Percentiles rank a stretch among this genome's conserved stretches.
Conservation (phyloP, 2,329 filamentous ascomycete species). For the Paraphaeosphaeria minitans region DNA sequence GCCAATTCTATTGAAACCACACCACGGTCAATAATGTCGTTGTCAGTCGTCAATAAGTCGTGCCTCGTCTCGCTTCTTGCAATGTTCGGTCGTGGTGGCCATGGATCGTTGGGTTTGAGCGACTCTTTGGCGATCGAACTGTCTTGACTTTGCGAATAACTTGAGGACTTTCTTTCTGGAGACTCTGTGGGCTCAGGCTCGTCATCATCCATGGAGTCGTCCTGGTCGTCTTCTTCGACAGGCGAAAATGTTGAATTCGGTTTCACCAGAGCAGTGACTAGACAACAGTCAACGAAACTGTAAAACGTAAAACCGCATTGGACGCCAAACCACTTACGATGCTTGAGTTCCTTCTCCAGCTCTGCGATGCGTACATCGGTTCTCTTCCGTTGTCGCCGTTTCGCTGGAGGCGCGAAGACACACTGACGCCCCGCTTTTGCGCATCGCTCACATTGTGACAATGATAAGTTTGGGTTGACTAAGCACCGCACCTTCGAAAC, state of each 20-base stretch:
- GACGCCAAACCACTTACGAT: constrained; percentile 7
- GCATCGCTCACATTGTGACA: constrained; percentile 42
- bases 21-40: constrained; percentile 42
- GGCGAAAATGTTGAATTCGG: constrained; percentile 28
- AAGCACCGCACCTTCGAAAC: constrained; percentile 45
- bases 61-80: constrained; percentile 16
- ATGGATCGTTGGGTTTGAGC: constrained; percentile 5
- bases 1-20: constrained; percentile 37
- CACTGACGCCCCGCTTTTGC: constrained; percentile 40
- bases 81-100: neutral
- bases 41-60: constrained; percentile 32
- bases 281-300: no score
- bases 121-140: constrained; percentile 15
- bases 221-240: constrained; percentile 33
- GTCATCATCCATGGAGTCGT: constrained; percentile 36
- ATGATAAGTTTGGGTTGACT: constrained; percentile 29
- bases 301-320: no score
- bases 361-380: constrained; percentile 46
- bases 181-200: constrained; percentile 20
- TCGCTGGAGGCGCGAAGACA: constrained; percentile 44
- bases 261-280: constrained; percentile 39
- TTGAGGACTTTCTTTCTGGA: constrained; percentile 22
- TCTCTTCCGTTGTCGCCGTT: constrained; percentile 43
- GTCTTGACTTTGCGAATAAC: constrained; percentile 20
- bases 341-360: constrained; percentile 43